Conservation (phyloP, 306 rosid species). For the Inga oerstediana region DNA sequence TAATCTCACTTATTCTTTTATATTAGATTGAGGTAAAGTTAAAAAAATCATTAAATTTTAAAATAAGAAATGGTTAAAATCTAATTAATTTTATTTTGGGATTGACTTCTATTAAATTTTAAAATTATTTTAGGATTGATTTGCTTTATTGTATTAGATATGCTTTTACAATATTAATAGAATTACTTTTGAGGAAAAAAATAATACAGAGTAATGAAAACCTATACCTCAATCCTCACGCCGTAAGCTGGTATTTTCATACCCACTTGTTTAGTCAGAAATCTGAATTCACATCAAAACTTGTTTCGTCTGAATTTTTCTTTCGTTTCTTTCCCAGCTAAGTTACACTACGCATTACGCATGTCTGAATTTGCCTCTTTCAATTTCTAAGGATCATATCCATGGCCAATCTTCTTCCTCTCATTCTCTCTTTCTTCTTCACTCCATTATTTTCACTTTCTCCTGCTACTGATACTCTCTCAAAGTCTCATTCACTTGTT, state of each 20-base stretch:
- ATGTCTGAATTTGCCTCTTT: background rate
- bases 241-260: background rate
- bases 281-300: background rate
- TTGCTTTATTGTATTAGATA: no score
- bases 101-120: no score
- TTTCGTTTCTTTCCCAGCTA: background rate
- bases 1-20: no score
- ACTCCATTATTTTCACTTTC: background rate
- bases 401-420: background rate
- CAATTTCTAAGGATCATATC: background rate
- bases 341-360: background rate
- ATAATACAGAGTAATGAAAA: no score
- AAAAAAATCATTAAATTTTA: no score
- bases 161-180: no score
- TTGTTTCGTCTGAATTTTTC: background rate
- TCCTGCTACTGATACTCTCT: background rate
- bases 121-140: no score
- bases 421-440: background rate
- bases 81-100: no score
- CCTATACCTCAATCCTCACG: no score
- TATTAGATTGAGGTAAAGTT: no score
- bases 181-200: no score
- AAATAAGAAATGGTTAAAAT: no score
- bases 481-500: conserved; percentile 29
- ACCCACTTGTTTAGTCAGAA: background rate